phyloP scores from a whole-genome alignment of 768 basidiomycete species.

The Suillus luteus region DNA sequence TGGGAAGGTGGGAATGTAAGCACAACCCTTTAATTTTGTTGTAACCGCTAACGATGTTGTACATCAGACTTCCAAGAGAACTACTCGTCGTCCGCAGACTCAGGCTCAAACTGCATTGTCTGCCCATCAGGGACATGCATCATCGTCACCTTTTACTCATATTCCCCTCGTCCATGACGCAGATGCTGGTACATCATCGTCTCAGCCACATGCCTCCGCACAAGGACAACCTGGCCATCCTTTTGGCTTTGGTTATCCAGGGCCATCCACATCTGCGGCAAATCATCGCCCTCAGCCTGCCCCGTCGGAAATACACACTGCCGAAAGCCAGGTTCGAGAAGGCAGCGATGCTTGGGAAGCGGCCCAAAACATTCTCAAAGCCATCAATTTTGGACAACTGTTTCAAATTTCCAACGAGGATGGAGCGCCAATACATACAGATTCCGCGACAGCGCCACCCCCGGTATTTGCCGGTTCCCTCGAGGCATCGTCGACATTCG shows the following conservation, averaged over 20 bases:
- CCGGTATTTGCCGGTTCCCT: not conserved
- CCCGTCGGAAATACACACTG: conserved; percentile 19
- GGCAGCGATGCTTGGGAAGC: conserved; percentile 74
- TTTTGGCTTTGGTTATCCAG: conserved; percentile 40
- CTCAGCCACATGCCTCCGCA: conserved; percentile 35
- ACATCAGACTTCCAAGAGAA: conserved; percentile 67
- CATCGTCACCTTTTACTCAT: conserved; percentile 61
- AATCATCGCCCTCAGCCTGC: conserved; percentile 29
- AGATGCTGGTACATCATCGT: conserved; percentile 35
- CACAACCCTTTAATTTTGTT: conserved; percentile 15
- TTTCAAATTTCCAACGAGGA: conserved; percentile 40
- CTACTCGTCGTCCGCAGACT: conserved; percentile 78
- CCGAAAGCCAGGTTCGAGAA: conserved; percentile 32
- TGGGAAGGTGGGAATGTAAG: conserved; percentile 86
- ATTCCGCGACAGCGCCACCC: conserved; percentile 3
- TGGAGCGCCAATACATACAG: conserved; percentile 14
- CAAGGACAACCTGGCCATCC: conserved; percentile 40
- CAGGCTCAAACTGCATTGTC: conserved; percentile 33
- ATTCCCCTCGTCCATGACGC: conserved; percentile 43
- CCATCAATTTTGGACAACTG: conserved; percentile 69
- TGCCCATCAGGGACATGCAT: conserved; percentile 23
- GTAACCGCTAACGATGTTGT: not conserved
- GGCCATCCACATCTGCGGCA: conserved; percentile 10
- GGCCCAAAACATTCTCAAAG: conserved; percentile 74
- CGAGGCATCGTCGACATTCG: conserved; percentile 7